Conservation (phyloP, 176 grass and related monocot genomes). For the Ensete glaucum region DNA sequence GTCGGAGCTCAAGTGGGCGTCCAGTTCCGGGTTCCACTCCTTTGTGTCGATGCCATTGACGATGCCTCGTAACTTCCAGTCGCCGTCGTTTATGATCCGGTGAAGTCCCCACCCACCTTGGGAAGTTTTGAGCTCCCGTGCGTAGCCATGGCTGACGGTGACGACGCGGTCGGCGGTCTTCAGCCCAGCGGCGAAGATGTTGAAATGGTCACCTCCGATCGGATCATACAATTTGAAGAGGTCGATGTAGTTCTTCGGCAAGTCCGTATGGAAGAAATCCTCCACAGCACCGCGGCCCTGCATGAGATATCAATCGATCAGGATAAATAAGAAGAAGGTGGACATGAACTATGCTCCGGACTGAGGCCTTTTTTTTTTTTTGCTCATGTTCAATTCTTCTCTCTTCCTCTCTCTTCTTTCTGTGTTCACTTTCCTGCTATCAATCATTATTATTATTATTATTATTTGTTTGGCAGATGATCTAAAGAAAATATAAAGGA, state of each 20-base stretch:
- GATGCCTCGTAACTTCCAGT: slow-evolving; percentile 82
- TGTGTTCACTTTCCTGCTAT: no score
- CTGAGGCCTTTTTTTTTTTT: not conserved
- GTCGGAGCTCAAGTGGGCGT: slow-evolving; percentile 61
- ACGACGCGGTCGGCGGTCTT: slow-evolving; percentile 68
- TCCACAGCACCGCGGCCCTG: slow-evolving; percentile 81
- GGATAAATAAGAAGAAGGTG: not conserved
- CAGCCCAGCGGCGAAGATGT: slow-evolving; percentile 71
- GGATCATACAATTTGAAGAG: slow-evolving; percentile 63
- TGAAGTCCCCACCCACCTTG: slow-evolving; percentile 85
- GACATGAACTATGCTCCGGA: not conserved
- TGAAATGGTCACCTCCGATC: slow-evolving; percentile 62
- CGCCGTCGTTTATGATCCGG: slow-evolving; percentile 60
- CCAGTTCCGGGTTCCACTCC: slow-evolving; percentile 62
- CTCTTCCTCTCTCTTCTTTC: no score
- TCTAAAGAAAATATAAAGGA: no score
- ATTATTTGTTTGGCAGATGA: no score
- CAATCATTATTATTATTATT: no score
- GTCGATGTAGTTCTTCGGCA: slow-evolving; percentile 73
- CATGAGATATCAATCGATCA: not conserved
- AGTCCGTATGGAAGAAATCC: slow-evolving; percentile 40
- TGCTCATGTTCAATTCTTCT: no score
- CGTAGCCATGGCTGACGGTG: slow-evolving; percentile 69
- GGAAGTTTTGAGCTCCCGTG: slow-evolving; percentile 76
- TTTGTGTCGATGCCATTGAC: slow-evolving; percentile 74